Evolutionary conservation across 2,329 filamentous ascomycete species (phyloP).

Genomic region (Cercospora janseana): DNA sequence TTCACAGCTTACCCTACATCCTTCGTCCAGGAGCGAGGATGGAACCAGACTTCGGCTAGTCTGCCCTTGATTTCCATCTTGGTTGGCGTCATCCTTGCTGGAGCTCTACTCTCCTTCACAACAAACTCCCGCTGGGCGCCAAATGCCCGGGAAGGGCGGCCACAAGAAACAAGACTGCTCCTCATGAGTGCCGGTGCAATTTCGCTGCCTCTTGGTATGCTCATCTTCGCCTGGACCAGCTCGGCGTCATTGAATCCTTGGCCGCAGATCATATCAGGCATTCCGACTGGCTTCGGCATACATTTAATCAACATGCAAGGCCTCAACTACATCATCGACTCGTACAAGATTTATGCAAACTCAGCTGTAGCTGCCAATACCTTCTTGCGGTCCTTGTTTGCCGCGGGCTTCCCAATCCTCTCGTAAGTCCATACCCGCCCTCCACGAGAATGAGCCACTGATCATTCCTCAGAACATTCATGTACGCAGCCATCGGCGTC

Average conservation of each 20-base stretch:
- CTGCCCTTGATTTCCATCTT: constrained; percentile 71
- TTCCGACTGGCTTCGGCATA: constrained; percentile 33
- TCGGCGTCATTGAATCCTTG: constrained; percentile 51
- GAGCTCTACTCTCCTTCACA: constrained; percentile 41
- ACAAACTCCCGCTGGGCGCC: constrained; percentile 44
- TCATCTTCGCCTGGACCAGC: constrained; percentile 43
- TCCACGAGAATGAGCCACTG: neutral
- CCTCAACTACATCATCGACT: constrained; percentile 57
- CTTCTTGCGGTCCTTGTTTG: constrained; percentile 26
- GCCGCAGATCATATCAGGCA: constrained; percentile 37
- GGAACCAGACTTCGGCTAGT: constrained; percentile 73
- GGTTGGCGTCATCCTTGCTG: constrained; percentile 63
- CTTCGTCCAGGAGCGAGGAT: constrained; percentile 69
- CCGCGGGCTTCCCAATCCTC: constrained; percentile 36
- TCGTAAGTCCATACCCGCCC: constrained; percentile 11
- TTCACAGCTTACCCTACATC: constrained; percentile 36
- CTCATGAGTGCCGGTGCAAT: constrained; percentile 41
- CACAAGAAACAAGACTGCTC: constrained; percentile 46
- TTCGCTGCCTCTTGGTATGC: constrained; percentile 37
- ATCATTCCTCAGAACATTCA: constrained; percentile 12
- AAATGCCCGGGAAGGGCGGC: constrained; percentile 40
- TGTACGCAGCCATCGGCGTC: constrained; percentile 43
- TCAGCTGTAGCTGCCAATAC: constrained; percentile 25
- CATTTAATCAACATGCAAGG: constrained; percentile 30
- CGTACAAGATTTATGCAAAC: constrained; percentile 44